phyloP scores from a whole-genome alignment of 495 filamentous ascomycete genomes.

The Xylaria curta region DNA sequence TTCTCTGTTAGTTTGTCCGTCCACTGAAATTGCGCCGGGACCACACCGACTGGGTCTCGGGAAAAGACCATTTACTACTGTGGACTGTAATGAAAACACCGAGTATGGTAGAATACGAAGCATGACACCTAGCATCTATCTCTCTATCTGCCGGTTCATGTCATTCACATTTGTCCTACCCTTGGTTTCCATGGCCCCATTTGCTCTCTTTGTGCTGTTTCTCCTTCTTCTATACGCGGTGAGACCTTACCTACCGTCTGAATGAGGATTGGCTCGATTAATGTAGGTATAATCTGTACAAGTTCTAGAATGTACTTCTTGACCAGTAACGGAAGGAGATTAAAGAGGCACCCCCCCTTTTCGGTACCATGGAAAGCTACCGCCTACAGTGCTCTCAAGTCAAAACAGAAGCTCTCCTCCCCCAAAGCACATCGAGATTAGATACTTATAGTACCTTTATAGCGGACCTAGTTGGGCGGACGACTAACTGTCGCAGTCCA shows the following conservation, averaged over 20 bases:
- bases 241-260: constrained; percentile 3
- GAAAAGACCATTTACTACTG: neutral
- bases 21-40: constrained; percentile 18
- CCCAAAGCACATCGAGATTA: neutral
- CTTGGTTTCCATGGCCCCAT: neutral
- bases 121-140: neutral
- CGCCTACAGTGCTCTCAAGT: neutral
- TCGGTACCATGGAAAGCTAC: neutral
- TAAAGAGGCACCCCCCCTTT: neutral
- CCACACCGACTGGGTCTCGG: constrained; percentile 12
- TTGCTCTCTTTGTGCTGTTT: neutral
- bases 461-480: neutral
- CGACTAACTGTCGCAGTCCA: constrained; percentile 1
- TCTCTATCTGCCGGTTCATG: neutral
- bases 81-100: neutral
- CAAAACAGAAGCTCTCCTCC: neutral
- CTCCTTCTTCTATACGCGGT: neutral
- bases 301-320: constrained; percentile 9
- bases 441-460: neutral
- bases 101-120: neutral
- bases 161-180: neutral
- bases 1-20: neutral
- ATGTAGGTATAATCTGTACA: constrained; percentile 1
- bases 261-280: neutral
- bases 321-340: constrained; percentile 3